Evolutionary conservation across 2,329 filamentous ascomycete genomes (phyloP), one percentile per base, ranked within the genome.

Genomic region (Epichloe brachyelytri): DNA sequence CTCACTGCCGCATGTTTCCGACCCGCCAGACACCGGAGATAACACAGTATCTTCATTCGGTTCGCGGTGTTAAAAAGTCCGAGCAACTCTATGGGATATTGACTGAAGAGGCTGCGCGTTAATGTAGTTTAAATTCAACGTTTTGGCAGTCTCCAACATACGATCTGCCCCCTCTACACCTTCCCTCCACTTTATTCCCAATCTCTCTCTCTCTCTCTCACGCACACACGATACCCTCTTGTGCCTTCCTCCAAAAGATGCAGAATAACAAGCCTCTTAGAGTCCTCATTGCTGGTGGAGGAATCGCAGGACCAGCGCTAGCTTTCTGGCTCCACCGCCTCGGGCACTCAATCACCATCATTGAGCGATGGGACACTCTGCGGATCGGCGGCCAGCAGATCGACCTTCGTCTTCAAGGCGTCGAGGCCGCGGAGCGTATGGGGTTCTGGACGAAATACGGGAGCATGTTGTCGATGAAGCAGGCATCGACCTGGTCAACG

Each of bases 401-500:
- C 39, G 73, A 76, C 56, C 59, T 76, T 5, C 68, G 72, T 1
- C 65, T 63, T 1, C 66, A 69, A 17, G 72, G 71, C 2, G 60
- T 74, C 4, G 57, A 62, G 3, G 62, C 70, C 4, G 60, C 71
- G n/a, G 59, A 65, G 22, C 61, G 59, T 14, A 68, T 73, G 60
- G 70, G 71, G 0, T 75, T 7, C 55, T 71, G 8, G 59, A 62
- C 0, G 57, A 58, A 0, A 59, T 75, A 17, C 65, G 65, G 5
- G 58, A 55, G 10, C 64, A 61, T 17, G 56, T 59, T 1, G 72
- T 77, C 15, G 57, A 71, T 11, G 75, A 82, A 63, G 54, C 63
- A 41, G 80, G 79, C 4, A n/a, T 77, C 2, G 57, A 67, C 19
- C 53, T 78, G 12, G 68, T 79, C 34, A 66, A 78, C 56, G 53